Evolutionary conservation across 306 rosid genomes (phyloP).

Genomic region (Prunus campanulata): DNA sequence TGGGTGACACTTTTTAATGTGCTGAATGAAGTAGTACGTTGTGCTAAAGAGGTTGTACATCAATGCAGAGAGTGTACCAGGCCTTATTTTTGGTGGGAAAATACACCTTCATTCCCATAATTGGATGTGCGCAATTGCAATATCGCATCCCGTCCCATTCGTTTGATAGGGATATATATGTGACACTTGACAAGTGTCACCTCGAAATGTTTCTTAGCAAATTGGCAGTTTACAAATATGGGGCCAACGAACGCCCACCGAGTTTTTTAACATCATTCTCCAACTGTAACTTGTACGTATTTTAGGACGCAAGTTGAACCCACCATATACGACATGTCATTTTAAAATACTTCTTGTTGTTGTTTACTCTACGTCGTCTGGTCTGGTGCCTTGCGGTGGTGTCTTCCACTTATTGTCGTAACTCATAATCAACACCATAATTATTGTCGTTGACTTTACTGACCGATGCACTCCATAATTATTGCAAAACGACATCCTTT

Average conservation of each 20-base stretch:
- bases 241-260: background rate
- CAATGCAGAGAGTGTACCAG: background rate
- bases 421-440: background rate
- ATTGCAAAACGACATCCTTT: background rate
- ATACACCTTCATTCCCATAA: background rate
- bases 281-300: background rate
- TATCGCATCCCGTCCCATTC: background rate
- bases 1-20: background rate
- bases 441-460: background rate
- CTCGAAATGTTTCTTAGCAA: background rate
- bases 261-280: background rate
- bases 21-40: background rate
- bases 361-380: background rate
- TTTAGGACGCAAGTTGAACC: background rate
- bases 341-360: background rate
- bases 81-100: constrained; percentile 8
- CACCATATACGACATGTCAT: background rate
- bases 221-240: background rate
- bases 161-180: background rate
- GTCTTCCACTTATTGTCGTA: background rate
- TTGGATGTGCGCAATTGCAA: background rate
- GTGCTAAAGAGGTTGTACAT: background rate
- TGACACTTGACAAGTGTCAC: background rate
- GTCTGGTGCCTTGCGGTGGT: background rate
- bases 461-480: background rate